phyloP scores from a whole-genome alignment of 495 filamentous ascomycete species.

The Parathielavia appendiculata region DNA sequence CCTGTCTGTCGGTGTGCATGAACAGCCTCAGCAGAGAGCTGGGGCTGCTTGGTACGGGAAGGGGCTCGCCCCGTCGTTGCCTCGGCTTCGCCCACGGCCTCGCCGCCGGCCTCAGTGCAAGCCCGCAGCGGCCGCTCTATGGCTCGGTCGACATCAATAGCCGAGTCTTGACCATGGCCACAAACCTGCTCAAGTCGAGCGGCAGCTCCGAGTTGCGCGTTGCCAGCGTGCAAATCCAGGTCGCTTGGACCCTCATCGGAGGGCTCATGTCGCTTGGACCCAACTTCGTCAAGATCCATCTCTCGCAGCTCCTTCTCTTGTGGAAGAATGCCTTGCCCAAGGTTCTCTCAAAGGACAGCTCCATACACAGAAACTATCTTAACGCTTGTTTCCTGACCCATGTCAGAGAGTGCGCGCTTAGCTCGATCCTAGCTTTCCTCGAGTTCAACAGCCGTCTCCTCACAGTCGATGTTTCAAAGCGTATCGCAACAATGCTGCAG shows the following conservation, averaged over 20 bases:
- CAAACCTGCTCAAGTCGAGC: slow-evolving; percentile 86
- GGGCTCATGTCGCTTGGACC: slow-evolving; percentile 94
- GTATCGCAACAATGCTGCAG: slow-evolving; percentile 90
- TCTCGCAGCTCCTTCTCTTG: slow-evolving; percentile 88
- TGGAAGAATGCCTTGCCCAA: slow-evolving; percentile 98
- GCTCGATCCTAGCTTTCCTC: slow-evolving; percentile 86
- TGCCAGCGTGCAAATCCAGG: slow-evolving; percentile 91
- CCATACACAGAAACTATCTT: slow-evolving; percentile 68
- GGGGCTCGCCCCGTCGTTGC: slow-evolving; percentile 78
- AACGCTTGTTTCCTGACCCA: slow-evolving; percentile 92
- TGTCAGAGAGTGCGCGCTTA: slow-evolving; percentile 90
- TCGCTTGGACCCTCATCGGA: slow-evolving; percentile 95
- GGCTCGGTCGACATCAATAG: slow-evolving; percentile 95
- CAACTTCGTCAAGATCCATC: slow-evolving; percentile 98
- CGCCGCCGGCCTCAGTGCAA: slow-evolving; percentile 85
- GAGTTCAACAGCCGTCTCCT: slow-evolving; percentile 89
- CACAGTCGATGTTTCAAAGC: slow-evolving; percentile 89
- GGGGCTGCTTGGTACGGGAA: slow-evolving; percentile 63
- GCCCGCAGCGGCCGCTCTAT: slow-evolving; percentile 80
- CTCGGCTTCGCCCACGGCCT: slow-evolving; percentile 91
- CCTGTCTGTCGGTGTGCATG: slow-evolving; percentile 91
- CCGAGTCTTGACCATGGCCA: slow-evolving; percentile 83
- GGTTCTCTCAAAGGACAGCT: slow-evolving; percentile 86
- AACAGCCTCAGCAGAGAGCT: slow-evolving; percentile 90
- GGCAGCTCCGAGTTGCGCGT: slow-evolving; percentile 85